Evolutionary conservation across 331 rosid species (phyloP).

Genomic region (Malus hybrid): DNA sequence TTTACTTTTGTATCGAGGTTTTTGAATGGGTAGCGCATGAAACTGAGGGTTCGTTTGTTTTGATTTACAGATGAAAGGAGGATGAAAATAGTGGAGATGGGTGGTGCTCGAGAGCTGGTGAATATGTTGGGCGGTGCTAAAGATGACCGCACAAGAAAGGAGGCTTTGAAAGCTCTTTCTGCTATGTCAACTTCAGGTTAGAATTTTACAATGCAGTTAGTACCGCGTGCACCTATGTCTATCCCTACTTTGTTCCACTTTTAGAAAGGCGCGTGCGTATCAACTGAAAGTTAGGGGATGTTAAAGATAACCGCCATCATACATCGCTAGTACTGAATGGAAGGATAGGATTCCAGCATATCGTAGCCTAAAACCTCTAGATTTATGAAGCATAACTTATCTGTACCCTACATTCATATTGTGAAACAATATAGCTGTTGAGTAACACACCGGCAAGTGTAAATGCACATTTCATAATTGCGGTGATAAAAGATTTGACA

Average conservation of each 20-base stretch:
- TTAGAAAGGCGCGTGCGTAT: background rate
- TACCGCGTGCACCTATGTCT: background rate
- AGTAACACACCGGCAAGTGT: background rate
- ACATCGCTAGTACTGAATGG: background rate
- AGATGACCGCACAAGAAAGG: slow-evolving; percentile 80
- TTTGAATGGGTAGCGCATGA: too few relatives aligned
- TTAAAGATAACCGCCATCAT: background rate
- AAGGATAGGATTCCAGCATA: background rate
- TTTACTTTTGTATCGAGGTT: too few relatives aligned
- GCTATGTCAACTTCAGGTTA: slow-evolving; percentile 76
- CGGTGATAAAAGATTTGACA: background rate
- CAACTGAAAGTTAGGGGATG: background rate
- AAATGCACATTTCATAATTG: background rate
- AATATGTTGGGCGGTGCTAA: slow-evolving; percentile 73
- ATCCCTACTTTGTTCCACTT: background rate
- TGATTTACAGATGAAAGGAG: slow-evolving; percentile 59
- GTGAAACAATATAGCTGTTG: background rate
- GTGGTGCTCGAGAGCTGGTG: slow-evolving; percentile 61
- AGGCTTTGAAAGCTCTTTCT: slow-evolving; percentile 73
- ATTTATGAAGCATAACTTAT: background rate
- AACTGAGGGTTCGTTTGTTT: background rate
- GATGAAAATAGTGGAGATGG: slow-evolving; percentile 73
- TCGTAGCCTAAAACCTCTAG: background rate
- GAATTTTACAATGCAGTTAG: background rate
- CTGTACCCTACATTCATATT: background rate